Evolutionary conservation across 495 filamentous ascomycete genomes (phyloP), one percentile per base, ranked within the genome.

Genomic region (Articulospora tetracladia): DNA sequence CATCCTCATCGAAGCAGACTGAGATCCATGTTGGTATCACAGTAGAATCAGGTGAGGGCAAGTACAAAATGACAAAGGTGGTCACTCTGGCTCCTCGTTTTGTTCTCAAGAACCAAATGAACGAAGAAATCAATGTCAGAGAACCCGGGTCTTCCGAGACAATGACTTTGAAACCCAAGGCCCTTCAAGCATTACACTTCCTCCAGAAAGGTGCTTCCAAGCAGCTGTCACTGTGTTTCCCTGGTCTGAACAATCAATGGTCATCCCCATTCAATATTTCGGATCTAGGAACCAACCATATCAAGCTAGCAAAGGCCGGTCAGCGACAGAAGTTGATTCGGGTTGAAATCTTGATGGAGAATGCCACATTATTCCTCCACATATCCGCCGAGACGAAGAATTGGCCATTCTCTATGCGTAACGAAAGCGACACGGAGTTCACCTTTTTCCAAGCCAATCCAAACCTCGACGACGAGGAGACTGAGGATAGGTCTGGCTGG

Each of bases 351-450:
- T 81, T 98, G 50, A 86, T 95, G 80, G 94, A 98, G 71, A 85
- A 86, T 30, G 87, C 92, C 4, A 98, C 92, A 39, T 86, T 98
- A 17, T 98, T 97, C 79, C 70, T 98, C 32, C 92, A 97, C 66
- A 78, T 98, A 54, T 93, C 85, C 67, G 76, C 92, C 61, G 94
- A 98, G 74, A 88, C 80, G 32, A 94, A 92, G 68, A 89, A 95
- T 66, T 98, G 94, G 94, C 94, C 94, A 3, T 98, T 94, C 75
- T 96, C 92, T 4, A 96, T 98, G 85, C 87, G 93, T 44, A 98
- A 98, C 70, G 93, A 98, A 71, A 97, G 92, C 69, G 92, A 97
- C 64, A 87, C 86, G 63, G 94, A 98, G 68, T 97, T 97, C 72
- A 89, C 90, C 49, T 98, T 98, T 77, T 93, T 86, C 73, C 94